phyloP scores from a whole-genome alignment of 2,329 filamentous ascomycete genomes.

The Cadophora malorum region DNA sequence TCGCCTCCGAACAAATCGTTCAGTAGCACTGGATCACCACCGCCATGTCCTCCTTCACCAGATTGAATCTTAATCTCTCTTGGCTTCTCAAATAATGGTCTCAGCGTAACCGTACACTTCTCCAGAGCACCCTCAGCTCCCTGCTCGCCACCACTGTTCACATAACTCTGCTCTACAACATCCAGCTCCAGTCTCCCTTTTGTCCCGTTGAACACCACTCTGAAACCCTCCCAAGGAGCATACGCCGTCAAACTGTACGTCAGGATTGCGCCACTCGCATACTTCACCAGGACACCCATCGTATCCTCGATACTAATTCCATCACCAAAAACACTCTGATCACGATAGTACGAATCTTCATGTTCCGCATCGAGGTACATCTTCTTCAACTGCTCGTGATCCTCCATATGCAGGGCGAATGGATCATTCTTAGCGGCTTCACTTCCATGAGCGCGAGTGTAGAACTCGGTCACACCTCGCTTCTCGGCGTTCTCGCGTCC shows the following conservation, averaged over 20 bases:
- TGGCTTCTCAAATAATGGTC: slow-evolving; percentile 63
- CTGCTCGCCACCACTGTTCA: slow-evolving; percentile 65
- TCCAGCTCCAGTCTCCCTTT: slow-evolving; percentile 65
- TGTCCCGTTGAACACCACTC: slow-evolving; percentile 63
- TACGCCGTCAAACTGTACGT: slow-evolving; percentile 67
- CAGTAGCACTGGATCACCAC: slow-evolving; percentile 63
- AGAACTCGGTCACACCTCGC: slow-evolving; percentile 58
- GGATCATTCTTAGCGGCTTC: slow-evolving; percentile 59
- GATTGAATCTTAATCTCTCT: slow-evolving; percentile 59
- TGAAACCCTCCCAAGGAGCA: slow-evolving; percentile 67
- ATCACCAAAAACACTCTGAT: slow-evolving; percentile 67
- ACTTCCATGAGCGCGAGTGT: slow-evolving; percentile 57
- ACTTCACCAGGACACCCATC: slow-evolving; percentile 65
- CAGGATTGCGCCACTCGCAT: slow-evolving; percentile 61
- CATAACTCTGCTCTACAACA: slow-evolving; percentile 67
- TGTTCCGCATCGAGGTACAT: slow-evolving; percentile 69
- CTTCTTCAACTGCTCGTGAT: slow-evolving; percentile 59
- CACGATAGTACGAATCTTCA: slow-evolving; percentile 66
- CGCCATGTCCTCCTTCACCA: slow-evolving; percentile 63
- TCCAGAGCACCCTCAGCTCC: slow-evolving; percentile 60
- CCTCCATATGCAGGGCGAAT: slow-evolving; percentile 62
- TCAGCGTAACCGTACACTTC: slow-evolving; percentile 54
- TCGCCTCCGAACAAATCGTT: slow-evolving; percentile 63
- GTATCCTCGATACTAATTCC: slow-evolving; percentile 71
- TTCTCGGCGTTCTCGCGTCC: slow-evolving; percentile 65